Percentiles rank a stretch among this genome's conserved stretches.
Conservation (phyloP, 257 asterid genomes). For the Capsicum baccatum region DNA sequence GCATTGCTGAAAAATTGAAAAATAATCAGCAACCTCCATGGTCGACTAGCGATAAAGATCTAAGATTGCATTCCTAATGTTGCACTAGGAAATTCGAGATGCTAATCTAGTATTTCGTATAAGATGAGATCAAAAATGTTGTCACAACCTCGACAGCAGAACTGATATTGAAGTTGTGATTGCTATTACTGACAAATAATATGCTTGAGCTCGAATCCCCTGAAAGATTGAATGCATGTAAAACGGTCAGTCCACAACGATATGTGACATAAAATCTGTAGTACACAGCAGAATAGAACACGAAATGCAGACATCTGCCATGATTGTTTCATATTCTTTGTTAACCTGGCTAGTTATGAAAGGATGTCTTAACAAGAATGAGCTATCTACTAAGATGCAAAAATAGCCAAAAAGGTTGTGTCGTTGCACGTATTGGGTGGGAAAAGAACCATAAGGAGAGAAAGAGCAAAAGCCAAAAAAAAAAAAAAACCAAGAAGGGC, state of each 20-base stretch:
- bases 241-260: slow-evolving; percentile 15
- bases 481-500: not conserved
- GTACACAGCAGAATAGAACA: slow-evolving; percentile 15
- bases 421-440: not conserved
- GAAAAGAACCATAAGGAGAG: not conserved
- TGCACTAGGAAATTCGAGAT: slow-evolving; percentile 2
- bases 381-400: not conserved
- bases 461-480: not conserved
- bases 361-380: not conserved
- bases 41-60: slow-evolving; percentile 27
- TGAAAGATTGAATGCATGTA: slow-evolving; percentile 47
- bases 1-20: slow-evolving; percentile 37
- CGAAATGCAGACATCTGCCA: not conserved
- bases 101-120: not conserved
- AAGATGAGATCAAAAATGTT: slow-evolving; percentile 10
- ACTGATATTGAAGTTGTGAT: slow-evolving; percentile 47
- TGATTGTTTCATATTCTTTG: not conserved
- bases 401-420: too few species aligned
- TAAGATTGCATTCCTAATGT: slow-evolving; percentile 22
- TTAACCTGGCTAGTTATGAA: not conserved
- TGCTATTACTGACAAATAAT: slow-evolving; percentile 42
- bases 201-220: slow-evolving; percentile 54
- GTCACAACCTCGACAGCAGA: slow-evolving; percentile 49
- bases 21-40: slow-evolving; percentile 32
- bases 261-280: slow-evolving; percentile 8